These are phyloP conservation scores for Wallacemonas sp. DNA, from an alignment of 208 protist genomes.

Conservation along the genomic window DNA sequence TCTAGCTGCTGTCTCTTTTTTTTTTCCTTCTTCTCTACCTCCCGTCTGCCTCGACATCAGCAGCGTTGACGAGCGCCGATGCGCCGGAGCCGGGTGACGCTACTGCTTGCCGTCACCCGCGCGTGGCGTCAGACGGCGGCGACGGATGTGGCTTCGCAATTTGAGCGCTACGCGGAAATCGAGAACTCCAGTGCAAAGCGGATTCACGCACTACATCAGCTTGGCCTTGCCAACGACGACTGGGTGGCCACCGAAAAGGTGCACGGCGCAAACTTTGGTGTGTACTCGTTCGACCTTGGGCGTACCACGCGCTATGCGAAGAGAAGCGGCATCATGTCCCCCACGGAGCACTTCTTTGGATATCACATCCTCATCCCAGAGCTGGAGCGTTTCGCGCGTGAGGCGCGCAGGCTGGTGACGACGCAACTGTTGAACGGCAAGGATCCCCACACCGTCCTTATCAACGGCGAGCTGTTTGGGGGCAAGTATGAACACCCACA, in stretches of 20 bases:
- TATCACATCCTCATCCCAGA: slow-evolving; percentile 81
- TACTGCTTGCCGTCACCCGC: slow-evolving; percentile 12
- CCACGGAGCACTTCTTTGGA: slow-evolving; percentile 83
- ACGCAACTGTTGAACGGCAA: slow-evolving; percentile 8
- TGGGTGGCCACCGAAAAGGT: slow-evolving; percentile 91
- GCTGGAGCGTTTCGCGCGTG: slow-evolving; percentile 33
- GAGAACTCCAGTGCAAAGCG: slow-evolving; percentile 74
- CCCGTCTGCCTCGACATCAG: slow-evolving; percentile 7
- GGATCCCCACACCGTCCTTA: slow-evolving; percentile 47
- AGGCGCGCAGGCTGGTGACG: slow-evolving; percentile 46
- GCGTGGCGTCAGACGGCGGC: neutral
- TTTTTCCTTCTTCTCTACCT: neutral
- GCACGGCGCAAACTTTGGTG: slow-evolving; percentile 87
- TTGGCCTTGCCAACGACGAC: slow-evolving; percentile 66
- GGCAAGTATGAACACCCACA: slow-evolving; percentile 86
- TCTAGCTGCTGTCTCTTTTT: neutral
- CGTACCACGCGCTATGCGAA: slow-evolving; percentile 70
- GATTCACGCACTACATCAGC: slow-evolving; percentile 47
- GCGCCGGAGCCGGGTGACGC: slow-evolving; percentile 21
- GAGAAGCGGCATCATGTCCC: slow-evolving; percentile 76
- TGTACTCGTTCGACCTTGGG: slow-evolving; percentile 69
- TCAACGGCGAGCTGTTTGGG: slow-evolving; percentile 87
- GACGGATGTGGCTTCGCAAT: slow-evolving; percentile 24
- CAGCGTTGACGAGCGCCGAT: slow-evolving; percentile 9
- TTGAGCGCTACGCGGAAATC: slow-evolving; percentile 86